phyloP scores from a whole-genome alignment of 148 eudicot genomes.

The Polygonum maritimum region DNA sequence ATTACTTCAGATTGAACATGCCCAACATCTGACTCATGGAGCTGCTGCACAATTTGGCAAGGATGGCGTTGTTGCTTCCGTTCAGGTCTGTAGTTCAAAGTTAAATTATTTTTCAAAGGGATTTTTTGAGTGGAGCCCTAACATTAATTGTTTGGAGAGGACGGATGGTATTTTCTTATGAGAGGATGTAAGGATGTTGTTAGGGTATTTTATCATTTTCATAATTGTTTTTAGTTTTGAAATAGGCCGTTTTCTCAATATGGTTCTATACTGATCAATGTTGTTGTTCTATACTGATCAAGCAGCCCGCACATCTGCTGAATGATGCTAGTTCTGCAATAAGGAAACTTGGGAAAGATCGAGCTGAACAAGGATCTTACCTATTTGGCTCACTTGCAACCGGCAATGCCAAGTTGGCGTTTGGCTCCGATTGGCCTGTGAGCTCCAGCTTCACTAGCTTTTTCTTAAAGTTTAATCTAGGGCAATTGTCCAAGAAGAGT shows the following conservation, averaged over 20 bases:
- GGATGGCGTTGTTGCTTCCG: conserved; percentile 74
- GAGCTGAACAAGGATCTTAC: conserved; percentile 76
- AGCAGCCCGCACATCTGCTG: conserved; percentile 88
- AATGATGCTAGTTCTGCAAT: conserved; percentile 75
- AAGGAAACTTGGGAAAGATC: conserved; percentile 68
- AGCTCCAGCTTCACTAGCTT: conserved; percentile 14
- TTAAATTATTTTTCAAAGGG: background rate
- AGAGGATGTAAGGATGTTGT: no score
- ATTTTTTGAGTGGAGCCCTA: no score
- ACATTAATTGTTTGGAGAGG: background rate
- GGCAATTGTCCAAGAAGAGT: background rate
- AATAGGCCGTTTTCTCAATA: background rate
- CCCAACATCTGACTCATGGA: conserved; percentile 86
- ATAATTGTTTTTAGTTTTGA: background rate
- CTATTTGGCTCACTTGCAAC: conserved; percentile 56
- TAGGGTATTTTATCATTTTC: no score
- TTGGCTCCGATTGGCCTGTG: conserved; percentile 99
- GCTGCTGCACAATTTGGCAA: conserved; percentile 59
- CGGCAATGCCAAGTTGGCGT: conserved; percentile 54
- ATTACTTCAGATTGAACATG: conserved; percentile 84
- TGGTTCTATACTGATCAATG: conserved; percentile 12
- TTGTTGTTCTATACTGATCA: no score
- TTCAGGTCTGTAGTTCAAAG: conserved; percentile 46
- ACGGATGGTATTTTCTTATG: no score
- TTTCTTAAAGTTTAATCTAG: background rate